A percentile compares a stretch with the other conserved stretches of the same genome.
phyloP scores from a whole-genome alignment of 805 yeast genomes.

The Babjeviella inositovora region DNA sequence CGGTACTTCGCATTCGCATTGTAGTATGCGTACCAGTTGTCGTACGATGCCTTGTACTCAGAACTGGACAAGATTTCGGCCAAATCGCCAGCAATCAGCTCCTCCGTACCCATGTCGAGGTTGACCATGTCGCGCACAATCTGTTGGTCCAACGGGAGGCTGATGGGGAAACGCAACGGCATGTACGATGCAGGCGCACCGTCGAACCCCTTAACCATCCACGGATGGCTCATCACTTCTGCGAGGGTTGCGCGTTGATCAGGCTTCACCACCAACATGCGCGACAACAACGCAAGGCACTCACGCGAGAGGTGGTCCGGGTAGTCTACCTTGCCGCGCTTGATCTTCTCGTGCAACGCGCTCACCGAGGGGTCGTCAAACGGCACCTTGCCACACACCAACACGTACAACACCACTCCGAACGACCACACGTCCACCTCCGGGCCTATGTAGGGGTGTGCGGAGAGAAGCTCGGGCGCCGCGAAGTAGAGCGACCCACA shows the following conservation, averaged over 20 bases:
- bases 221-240: constrained; percentile 78
- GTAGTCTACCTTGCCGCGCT: constrained; percentile 82
- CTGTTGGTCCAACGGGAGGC: constrained; percentile 45
- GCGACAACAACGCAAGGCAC: constrained; percentile 62
- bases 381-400: constrained; percentile 96
- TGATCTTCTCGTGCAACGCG: constrained; percentile 85
- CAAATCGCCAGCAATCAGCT: constrained; percentile 38
- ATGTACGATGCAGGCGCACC: constrained; percentile 52
- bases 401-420: constrained; percentile 89
- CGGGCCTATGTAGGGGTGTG: constrained; percentile 88
- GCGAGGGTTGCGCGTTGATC: constrained; percentile 58
- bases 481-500: constrained; percentile 98
- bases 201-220: constrained; percentile 88
- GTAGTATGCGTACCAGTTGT: constrained; percentile 40
- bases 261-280: constrained; percentile 91
- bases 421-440: constrained; percentile 98
- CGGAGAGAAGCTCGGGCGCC: constrained; percentile 90
- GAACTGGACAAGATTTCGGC: constrained; percentile 41
- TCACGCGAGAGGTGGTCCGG: constrained; percentile 70
- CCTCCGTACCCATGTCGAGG: constrained; percentile 64
- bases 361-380: constrained; percentile 92
- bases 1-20: constrained; percentile 15
- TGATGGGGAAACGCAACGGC: constrained; percentile 66
- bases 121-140: constrained; percentile 65
- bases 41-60: constrained; percentile 46